A percentile compares a stretch with the other conserved stretches of the same genome.
Evolutionary conservation across 345 rosid species (phyloP).

Genomic region (Aurinia saxatilis): DNA sequence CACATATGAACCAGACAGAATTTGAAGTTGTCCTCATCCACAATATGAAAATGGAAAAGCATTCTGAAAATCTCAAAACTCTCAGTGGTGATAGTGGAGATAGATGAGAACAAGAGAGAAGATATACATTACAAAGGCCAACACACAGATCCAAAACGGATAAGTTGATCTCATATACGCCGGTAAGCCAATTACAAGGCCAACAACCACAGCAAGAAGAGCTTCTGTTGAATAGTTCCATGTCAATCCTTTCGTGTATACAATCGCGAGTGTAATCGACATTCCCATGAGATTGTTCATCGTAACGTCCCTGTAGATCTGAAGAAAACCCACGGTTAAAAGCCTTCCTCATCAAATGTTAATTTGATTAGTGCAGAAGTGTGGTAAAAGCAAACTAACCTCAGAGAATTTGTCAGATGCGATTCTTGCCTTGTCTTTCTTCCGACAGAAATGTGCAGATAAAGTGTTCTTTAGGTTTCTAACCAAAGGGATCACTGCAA

Average conservation of each 20-base stretch:
- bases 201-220: constrained; percentile 22
- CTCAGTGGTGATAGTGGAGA: constrained; percentile 14
- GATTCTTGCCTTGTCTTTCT: constrained; percentile 24
- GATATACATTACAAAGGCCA: constrained; percentile 24
- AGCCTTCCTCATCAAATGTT: not conserved
- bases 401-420: constrained; percentile 26
- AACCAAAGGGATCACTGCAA: constrained; percentile 27
- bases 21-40: not conserved
- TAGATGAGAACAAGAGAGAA: constrained; percentile 30
- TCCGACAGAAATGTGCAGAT: constrained; percentile 25
- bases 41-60: not conserved
- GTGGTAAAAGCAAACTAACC: constrained; percentile 3
- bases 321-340: not conserved
- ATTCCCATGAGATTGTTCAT: constrained; percentile 31
- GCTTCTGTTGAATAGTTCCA: constrained; percentile 28
- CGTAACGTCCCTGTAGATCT: constrained; percentile 25
- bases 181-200: constrained; percentile 22
- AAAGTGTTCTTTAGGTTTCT: constrained; percentile 27
- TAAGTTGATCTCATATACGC: constrained; percentile 26
- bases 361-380: not conserved
- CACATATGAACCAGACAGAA: not conserved
- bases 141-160: constrained; percentile 20
- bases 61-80: not conserved
- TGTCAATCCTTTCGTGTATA: constrained; percentile 17
- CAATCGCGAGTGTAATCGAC: constrained; percentile 26